phyloP scores from a whole-genome alignment of 192 early-diverging fungal species.

The Dispira simplex region DNA sequence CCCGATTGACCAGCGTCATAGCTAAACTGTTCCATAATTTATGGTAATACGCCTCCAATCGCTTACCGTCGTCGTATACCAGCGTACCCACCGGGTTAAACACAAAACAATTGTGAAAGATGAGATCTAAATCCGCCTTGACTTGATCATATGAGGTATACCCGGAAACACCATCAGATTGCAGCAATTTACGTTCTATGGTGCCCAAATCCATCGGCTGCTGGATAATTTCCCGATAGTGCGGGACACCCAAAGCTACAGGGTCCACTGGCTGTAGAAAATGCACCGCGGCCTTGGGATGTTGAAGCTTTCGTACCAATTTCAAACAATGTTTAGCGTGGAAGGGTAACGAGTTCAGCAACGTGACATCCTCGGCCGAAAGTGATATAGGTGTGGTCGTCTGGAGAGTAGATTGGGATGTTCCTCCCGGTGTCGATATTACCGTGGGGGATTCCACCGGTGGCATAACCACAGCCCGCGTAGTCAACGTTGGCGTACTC shows the following conservation, averaged over 20 bases:
- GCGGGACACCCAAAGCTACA: slow-evolving; percentile 37
- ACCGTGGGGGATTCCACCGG: too few species aligned
- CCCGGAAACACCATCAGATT: slow-evolving; percentile 4
- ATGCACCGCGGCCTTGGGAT: slow-evolving; percentile 31
- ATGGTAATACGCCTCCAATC: not conserved
- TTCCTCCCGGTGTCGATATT: too few species aligned
- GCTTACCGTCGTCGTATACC: not conserved
- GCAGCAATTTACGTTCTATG: slow-evolving; percentile 27
- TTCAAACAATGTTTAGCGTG: slow-evolving; percentile 14
- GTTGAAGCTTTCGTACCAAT: slow-evolving; percentile 23
- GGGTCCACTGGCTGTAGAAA: slow-evolving; percentile 52
- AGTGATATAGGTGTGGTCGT: too few species aligned
- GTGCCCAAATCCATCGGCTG: slow-evolving; percentile 52
- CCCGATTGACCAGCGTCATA: not conserved
- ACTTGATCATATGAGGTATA: slow-evolving; percentile 24
- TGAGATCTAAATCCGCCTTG: slow-evolving; percentile 36
- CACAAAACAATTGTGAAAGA: slow-evolving; percentile 22
- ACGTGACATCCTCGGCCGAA: too few species aligned
- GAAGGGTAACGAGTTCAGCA: not conserved
- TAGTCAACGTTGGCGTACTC: too few species aligned
- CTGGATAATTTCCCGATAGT: slow-evolving; percentile 45
- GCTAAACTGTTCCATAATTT: slow-evolving; percentile 5
- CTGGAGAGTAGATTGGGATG: too few species aligned
- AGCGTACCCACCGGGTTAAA: slow-evolving; percentile 12
- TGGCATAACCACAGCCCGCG: too few species aligned